These are phyloP conservation scores for Ogataea glucozyma DNA, from an alignment of 805 yeast species.

Conservation along the genomic window DNA sequence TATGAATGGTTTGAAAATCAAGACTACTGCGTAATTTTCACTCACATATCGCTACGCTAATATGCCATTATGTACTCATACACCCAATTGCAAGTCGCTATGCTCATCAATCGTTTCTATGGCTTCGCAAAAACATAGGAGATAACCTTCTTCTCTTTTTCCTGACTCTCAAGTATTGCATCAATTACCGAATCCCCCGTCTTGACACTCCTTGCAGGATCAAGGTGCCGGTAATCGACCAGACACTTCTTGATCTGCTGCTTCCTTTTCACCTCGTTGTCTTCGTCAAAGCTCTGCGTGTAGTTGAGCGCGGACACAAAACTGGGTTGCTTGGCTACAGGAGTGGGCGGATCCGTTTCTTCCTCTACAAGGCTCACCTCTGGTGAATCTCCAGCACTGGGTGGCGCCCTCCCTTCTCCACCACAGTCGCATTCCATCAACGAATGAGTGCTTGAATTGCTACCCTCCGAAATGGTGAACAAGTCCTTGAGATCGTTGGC, in stretches of 20 bases:
- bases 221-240: slow-evolving; percentile 60
- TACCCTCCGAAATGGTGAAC: slow-evolving; percentile 55
- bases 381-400: slow-evolving; percentile 27
- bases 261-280: slow-evolving; percentile 36
- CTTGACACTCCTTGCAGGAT: slow-evolving; percentile 39
- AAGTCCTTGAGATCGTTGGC: slow-evolving; percentile 69
- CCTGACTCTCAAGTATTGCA: slow-evolving; percentile 28
- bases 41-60: too few species aligned
- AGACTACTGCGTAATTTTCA: too few species aligned
- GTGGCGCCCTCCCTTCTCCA: slow-evolving; percentile 49
- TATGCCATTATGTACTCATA: too few species aligned
- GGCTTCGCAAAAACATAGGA: slow-evolving; percentile 43
- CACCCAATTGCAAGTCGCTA: neutral
- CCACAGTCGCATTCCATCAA: slow-evolving; percentile 63
- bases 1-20: too few species aligned
- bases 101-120: slow-evolving; percentile 2
- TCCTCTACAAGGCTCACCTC: slow-evolving; percentile 3
- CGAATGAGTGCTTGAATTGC: slow-evolving; percentile 75
- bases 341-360: slow-evolving; percentile 1
- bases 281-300: slow-evolving; percentile 26
- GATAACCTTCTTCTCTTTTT: slow-evolving; percentile 30
- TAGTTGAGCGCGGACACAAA: slow-evolving; percentile 63
- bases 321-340: slow-evolving; percentile 25
- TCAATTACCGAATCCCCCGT: slow-evolving; percentile 29
- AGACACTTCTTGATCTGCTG: slow-evolving; percentile 58